Conservation (phyloP, 371 early-diverging fungal species). For the Mucor ambiguus region DNA sequence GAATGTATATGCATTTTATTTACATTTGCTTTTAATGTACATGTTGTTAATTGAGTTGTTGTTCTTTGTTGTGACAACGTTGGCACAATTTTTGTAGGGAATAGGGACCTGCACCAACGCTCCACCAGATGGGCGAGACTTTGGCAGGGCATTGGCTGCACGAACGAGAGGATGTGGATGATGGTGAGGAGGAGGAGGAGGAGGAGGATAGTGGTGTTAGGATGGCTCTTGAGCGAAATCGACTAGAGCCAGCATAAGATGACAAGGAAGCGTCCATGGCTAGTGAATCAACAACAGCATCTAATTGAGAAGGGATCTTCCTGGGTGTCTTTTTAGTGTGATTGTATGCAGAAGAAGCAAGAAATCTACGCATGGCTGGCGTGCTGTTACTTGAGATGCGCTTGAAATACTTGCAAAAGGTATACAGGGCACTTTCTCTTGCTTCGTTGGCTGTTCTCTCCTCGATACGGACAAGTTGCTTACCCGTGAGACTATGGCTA, state of each 20-base stretch:
- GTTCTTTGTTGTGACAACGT: conserved; percentile 12
- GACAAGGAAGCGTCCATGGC: conserved; percentile 4
- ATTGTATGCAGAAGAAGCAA: neutral
- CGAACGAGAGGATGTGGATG: neutral
- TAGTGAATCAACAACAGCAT: conserved; percentile 21
- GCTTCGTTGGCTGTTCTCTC: conserved; percentile 23
- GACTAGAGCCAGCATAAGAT: neutral
- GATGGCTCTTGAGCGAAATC: neutral
- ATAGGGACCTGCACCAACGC: neutral
- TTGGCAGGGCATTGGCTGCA: conserved; percentile 12
- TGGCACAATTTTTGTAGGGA: conserved; percentile 19
- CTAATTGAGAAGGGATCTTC: conserved; percentile 16
- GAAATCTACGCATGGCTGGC: conserved; percentile 39
- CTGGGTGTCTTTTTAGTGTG: neutral
- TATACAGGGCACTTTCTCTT: conserved; percentile 24
- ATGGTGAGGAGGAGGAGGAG: neutral
- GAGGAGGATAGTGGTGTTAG: neutral
- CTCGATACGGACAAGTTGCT: conserved; percentile 21
- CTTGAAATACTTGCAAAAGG: conserved; percentile 35
- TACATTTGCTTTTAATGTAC: neutral
- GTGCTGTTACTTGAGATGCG: conserved; percentile 32
- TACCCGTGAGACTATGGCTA: conserved; percentile 36
- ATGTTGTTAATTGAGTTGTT: neutral
- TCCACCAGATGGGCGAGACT: conserved; percentile 28
- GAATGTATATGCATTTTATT: neutral